phyloP scores from a whole-genome alignment of 495 filamentous ascomycete genomes.

The Amorphotheca resinae region DNA sequence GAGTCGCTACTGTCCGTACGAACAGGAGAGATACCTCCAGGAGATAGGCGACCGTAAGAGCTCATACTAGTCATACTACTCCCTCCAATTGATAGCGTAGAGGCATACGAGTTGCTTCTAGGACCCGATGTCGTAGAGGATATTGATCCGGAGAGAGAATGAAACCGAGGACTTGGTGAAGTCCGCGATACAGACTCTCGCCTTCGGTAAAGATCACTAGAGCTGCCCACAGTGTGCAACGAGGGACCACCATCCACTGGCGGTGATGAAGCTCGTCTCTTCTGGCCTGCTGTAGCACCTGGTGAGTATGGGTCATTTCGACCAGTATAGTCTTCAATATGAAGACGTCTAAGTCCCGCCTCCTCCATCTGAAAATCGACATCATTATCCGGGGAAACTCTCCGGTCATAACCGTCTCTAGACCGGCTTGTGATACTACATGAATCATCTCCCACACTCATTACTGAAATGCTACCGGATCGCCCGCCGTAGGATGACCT shows the following conservation, averaged over 20 bases:
- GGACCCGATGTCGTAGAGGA: slow-evolving; percentile 61
- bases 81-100: slow-evolving; percentile 45
- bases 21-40: slow-evolving; percentile 40
- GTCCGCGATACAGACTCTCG: slow-evolving; percentile 47
- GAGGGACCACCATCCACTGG: slow-evolving; percentile 54
- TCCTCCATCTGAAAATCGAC: slow-evolving; percentile 59
- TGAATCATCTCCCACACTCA: slow-evolving; percentile 18
- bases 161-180: slow-evolving; percentile 46
- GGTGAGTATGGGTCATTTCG: slow-evolving; percentile 32
- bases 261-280: slow-evolving; percentile 72
- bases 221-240: slow-evolving; percentile 41
- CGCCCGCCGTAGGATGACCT: slow-evolving; percentile 35
- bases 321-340: slow-evolving; percentile 43
- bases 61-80: slow-evolving; percentile 62
- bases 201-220: slow-evolving; percentile 54
- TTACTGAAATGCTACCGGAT: slow-evolving; percentile 18
- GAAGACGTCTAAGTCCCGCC: slow-evolving; percentile 42
- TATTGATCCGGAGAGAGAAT: slow-evolving; percentile 51
- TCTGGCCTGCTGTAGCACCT: slow-evolving; percentile 43
- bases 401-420: slow-evolving; percentile 44
- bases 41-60: slow-evolving; percentile 61
- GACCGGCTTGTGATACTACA: slow-evolving; percentile 21
- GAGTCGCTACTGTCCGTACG: slow-evolving; percentile 38
- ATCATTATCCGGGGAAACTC: slow-evolving; percentile 38
- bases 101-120: slow-evolving; percentile 65